phyloP scores from a whole-genome alignment of 495 filamentous ascomycete species.

The Penicillium roqueforti region DNA sequence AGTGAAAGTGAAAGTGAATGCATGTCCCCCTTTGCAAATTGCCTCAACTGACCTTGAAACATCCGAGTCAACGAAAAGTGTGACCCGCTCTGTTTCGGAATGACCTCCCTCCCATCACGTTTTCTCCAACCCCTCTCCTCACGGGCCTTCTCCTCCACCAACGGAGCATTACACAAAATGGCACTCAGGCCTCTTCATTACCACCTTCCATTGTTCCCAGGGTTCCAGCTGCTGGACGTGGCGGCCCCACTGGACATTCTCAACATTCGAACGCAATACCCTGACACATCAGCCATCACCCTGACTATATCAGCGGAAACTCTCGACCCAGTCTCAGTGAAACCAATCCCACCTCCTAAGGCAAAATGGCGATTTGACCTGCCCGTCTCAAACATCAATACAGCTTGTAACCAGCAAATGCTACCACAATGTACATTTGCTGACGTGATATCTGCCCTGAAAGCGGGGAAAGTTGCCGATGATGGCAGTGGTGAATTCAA shows the following conservation, averaged over 20 bases:
- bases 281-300: conserved; percentile 5
- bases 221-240: conserved; percentile 7
- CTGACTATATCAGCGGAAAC: conserved; percentile 8
- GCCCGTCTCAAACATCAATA: background rate
- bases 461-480: background rate
- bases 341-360: conserved; percentile 1
- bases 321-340: conserved; percentile 6
- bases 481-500: background rate
- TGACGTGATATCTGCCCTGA: conserved; percentile 3
- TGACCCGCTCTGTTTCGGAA: background rate
- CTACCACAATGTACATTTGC: conserved; percentile 6
- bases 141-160: background rate
- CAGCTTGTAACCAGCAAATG: conserved; percentile 6
- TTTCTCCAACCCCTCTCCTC: background rate
- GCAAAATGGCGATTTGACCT: conserved; percentile 4
- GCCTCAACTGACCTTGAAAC: background rate
- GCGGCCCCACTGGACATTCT: conserved; percentile 9
- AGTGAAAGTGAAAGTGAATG: background rate
- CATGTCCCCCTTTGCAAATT: background rate
- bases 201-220: conserved; percentile 10
- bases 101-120: background rate
- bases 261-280: conserved; percentile 3
- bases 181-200: conserved; percentile 5
- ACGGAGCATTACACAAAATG: conserved; percentile 1
- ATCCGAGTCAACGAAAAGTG: background rate